Evolutionary conservation across 2,329 filamentous ascomycete genomes (phyloP).

Genomic region (Trichoderma simmonsii): DNA sequence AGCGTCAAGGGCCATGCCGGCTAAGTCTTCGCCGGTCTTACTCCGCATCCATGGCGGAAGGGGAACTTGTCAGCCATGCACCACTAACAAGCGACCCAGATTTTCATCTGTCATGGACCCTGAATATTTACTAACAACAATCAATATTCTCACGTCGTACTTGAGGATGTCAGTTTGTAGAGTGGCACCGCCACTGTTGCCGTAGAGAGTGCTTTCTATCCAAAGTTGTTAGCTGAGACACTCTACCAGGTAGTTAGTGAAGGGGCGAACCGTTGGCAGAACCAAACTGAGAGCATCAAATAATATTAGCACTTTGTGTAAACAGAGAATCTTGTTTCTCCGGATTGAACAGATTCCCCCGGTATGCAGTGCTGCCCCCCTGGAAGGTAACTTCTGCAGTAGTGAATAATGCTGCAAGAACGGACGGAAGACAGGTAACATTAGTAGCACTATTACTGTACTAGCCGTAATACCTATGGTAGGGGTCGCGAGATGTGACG

Average conservation of each 20-base stretch:
- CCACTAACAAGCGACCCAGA: neutral
- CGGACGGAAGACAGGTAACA: neutral
- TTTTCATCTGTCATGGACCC: neutral
- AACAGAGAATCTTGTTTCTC: neutral
- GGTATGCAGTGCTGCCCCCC: neutral
- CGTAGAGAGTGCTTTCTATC: neutral
- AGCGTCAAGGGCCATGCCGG: neutral
- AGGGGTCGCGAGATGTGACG: neutral
- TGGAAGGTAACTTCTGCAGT: neutral
- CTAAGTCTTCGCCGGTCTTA: constrained; percentile 2
- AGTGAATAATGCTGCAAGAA: neutral
- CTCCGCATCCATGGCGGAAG: neutral
- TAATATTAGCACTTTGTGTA: neutral
- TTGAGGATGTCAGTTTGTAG: neutral
- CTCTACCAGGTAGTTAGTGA: neutral
- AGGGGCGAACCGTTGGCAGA: neutral
- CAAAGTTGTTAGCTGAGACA: neutral
- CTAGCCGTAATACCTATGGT: neutral
- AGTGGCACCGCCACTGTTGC: neutral
- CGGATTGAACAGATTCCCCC: neutral
- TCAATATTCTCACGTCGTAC: neutral
- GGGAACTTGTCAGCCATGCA: neutral
- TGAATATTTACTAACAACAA: neutral
- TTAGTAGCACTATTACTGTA: neutral
- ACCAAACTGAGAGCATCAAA: neutral